phyloP scores from a whole-genome alignment of 2,329 filamentous ascomycete species.

The Aureobasidium pullulans region DNA sequence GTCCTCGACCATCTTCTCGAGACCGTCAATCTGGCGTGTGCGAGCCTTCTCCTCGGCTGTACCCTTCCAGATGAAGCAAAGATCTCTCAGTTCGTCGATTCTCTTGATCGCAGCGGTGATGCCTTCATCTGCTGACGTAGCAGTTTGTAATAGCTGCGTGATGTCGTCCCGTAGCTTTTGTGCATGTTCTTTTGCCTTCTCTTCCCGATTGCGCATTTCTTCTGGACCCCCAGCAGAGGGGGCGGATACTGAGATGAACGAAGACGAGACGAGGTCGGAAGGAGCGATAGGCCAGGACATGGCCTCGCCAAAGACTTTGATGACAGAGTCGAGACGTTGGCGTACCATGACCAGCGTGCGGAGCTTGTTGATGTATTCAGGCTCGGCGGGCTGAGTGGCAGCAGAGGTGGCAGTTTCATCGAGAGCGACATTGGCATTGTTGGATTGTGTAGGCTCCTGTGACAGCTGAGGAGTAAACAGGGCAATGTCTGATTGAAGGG shows the following conservation, averaged over 20 bases:
- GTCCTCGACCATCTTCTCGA: conserved; percentile 80
- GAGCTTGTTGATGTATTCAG: conserved; percentile 63
- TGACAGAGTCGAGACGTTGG: conserved; percentile 76
- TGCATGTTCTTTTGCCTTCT: conserved; percentile 78
- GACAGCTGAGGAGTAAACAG: conserved; percentile 50
- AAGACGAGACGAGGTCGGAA: conserved; percentile 77
- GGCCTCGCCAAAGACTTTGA: conserved; percentile 85
- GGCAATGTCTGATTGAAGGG: conserved; percentile 61
- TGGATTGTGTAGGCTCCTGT: conserved; percentile 1
- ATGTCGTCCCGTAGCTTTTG: conserved; percentile 66
- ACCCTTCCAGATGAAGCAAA: conserved; percentile 85
- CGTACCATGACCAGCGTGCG: conserved; percentile 78
- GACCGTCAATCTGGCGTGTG: conserved; percentile 68
- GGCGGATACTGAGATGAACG: conserved; percentile 82
- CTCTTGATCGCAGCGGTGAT: conserved; percentile 65
- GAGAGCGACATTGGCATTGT: conserved; percentile 12
- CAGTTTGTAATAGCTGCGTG: conserved; percentile 51
- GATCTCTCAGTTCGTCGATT: conserved; percentile 68
- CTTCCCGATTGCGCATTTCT: conserved; percentile 63
- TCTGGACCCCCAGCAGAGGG: conserved; percentile 59
- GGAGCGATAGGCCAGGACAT: conserved; percentile 94
- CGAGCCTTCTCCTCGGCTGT: conserved; percentile 89
- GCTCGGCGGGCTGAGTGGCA: conserved; percentile 17
- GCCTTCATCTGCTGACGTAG: conserved; percentile 54
- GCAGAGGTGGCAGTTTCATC: conserved; percentile 2